phyloP scores from a whole-genome alignment of 164 flowering plant species.

The Sedum album region DNA sequence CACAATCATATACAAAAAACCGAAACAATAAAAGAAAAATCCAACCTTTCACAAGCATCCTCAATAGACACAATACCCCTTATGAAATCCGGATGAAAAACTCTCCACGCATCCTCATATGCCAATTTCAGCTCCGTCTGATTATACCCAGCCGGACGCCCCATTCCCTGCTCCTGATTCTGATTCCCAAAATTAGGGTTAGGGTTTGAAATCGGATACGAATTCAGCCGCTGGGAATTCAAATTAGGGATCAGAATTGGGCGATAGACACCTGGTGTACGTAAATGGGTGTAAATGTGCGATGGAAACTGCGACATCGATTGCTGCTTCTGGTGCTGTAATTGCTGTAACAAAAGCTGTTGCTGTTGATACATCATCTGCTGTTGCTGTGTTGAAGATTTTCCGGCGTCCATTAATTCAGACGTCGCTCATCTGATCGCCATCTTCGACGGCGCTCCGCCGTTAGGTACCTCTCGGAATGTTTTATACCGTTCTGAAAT shows the following conservation, averaged over 20 bases:
- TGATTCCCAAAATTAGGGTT: constrained; percentile 18
- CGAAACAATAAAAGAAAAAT: background rate
- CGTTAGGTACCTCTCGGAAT: too few relatives aligned
- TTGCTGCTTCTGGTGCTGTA: constrained; percentile 3
- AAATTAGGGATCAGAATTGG: constrained; percentile 23
- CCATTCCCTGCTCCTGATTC: constrained; percentile 27
- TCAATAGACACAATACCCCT: constrained; percentile 83
- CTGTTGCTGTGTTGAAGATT: too few relatives aligned
- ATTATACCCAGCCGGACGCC: constrained; percentile 29
- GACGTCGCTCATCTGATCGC: constrained; percentile 1
- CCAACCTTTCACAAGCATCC: too few relatives aligned
- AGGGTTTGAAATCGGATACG: constrained; percentile 8
- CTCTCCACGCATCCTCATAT: constrained; percentile 98
- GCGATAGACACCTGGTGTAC: constrained; percentile 26
- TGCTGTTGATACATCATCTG: constrained; percentile 25
- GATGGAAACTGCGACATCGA: constrained; percentile 81
- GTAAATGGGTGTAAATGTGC: constrained; percentile 74
- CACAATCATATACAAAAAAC: background rate
- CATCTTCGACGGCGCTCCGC: too few relatives aligned
- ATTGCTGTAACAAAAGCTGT: constrained; percentile 6
- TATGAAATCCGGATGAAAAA: constrained; percentile 84
- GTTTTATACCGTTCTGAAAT: too few relatives aligned
- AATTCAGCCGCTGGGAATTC: constrained; percentile 18
- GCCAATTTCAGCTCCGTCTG: constrained; percentile 84
- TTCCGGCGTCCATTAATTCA: too few relatives aligned